Evolutionary conservation across 306 rosid species (phyloP).

Genomic region (Purshia tridentata): DNA sequence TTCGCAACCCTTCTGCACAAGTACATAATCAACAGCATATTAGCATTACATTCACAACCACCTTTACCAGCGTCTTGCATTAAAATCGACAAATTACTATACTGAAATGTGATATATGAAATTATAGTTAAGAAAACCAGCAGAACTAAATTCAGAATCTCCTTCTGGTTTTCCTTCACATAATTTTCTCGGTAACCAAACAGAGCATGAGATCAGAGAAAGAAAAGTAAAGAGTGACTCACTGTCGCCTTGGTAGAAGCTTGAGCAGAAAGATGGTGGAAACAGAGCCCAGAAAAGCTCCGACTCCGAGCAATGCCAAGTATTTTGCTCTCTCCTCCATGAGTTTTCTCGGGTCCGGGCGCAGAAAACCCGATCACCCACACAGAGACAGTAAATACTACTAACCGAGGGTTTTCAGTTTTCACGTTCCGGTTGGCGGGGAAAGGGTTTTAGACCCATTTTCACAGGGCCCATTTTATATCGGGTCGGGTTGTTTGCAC

Average conservation of each 20-base stretch:
- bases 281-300: conserved; percentile 74
- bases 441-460: not conserved
- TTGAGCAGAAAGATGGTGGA: conserved; percentile 65
- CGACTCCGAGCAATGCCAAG: conserved; percentile 63
- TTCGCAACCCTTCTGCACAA: conserved; percentile 45
- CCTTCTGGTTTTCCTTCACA: too few species aligned
- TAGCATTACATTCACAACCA: not conserved
- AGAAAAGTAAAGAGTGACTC: not conserved
- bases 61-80: not conserved
- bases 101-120: too few species aligned
- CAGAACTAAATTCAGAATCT: too few species aligned
- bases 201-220: not conserved
- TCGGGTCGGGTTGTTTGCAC: too few species aligned
- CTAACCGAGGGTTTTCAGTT: not conserved
- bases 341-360: not conserved
- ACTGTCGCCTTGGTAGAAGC: conserved; percentile 55
- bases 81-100: not conserved
- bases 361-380: not conserved
- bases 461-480: too few species aligned
- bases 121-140: too few species aligned
- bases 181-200: not conserved
- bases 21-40: not conserved
- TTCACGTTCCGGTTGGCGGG: not conserved
- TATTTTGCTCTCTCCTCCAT: conserved; percentile 52
- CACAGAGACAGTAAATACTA: not conserved